Conservation (phyloP, 306 rosid genomes). For the Sindora glabra region DNA sequence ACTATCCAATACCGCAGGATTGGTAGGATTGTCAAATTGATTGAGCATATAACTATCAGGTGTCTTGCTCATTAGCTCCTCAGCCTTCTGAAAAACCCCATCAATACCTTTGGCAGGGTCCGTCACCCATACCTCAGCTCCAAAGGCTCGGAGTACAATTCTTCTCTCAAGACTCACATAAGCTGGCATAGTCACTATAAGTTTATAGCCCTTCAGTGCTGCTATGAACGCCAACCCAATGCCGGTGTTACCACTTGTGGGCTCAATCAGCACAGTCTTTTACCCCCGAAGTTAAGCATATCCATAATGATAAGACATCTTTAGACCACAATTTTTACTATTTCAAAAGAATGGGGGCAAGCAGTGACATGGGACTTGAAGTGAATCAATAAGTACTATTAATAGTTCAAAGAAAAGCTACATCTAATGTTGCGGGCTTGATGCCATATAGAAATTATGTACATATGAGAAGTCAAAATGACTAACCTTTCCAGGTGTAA, state of each 20-base stretch:
- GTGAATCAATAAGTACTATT: neutral
- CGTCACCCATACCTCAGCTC: constrained; percentile 65
- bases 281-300: constrained; percentile 7
- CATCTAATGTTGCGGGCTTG: neutral
- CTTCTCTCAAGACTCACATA: constrained; percentile 57
- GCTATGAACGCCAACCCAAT: constrained; percentile 75
- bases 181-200: constrained; percentile 55
- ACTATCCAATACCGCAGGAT: constrained; percentile 43
- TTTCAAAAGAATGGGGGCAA: neutral
- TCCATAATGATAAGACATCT: neutral
- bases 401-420: neutral
- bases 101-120: constrained; percentile 50
- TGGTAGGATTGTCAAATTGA: constrained; percentile 68
- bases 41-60: constrained; percentile 45
- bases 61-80: constrained; percentile 41
- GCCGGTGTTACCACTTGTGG: constrained; percentile 84
- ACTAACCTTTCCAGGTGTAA: constrained; percentile 81
- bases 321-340: constrained; percentile 16
- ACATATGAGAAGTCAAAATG: neutral
- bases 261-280: constrained; percentile 64
- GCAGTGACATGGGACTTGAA: neutral
- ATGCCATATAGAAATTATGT: neutral
- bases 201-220: constrained; percentile 55
- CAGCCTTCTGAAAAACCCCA: constrained; percentile 39
- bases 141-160: constrained; percentile 60